Conservation (phyloP, 257 asterid genomes). For the Phtheirospermum japonicum region DNA sequence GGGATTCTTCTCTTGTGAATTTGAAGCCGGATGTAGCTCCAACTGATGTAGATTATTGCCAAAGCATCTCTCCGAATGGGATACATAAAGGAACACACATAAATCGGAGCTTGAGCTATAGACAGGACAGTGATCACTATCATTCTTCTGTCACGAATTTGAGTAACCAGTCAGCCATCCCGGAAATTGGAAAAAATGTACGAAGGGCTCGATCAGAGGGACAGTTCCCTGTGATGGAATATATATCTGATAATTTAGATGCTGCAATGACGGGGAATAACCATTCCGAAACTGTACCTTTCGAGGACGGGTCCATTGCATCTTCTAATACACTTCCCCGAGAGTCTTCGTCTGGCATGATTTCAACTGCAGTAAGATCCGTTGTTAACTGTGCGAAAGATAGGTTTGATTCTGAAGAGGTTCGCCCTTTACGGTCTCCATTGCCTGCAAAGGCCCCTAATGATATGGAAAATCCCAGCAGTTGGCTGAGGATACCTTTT, state of each 20-base stretch:
- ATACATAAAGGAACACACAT: conserved; percentile 33
- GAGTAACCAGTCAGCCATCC: conserved; percentile 32
- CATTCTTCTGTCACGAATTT: conserved; percentile 36
- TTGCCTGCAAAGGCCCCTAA: conserved; percentile 35
- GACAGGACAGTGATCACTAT: conserved; percentile 29
- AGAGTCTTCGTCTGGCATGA: conserved; percentile 33
- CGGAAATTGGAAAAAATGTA: conserved; percentile 40
- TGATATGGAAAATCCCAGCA: conserved; percentile 44
- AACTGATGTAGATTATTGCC: conserved; percentile 37
- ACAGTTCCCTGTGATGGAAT: conserved; percentile 44
- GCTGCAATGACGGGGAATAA: conserved; percentile 62
- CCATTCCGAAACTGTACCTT: conserved; percentile 28
- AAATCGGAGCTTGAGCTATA: conserved; percentile 32
- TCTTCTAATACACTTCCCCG: conserved; percentile 27
- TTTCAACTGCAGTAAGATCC: conserved; percentile 26
- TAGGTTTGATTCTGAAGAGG: conserved; percentile 28
- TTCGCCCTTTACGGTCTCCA: conserved; percentile 25
- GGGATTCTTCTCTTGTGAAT: conserved; percentile 57
- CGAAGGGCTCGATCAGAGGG: conserved; percentile 65
- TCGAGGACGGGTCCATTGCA: conserved; percentile 27
- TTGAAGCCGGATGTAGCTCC: conserved; percentile 38
- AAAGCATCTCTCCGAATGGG: conserved; percentile 35
- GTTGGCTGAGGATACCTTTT: conserved; percentile 49
- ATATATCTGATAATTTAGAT: conserved; percentile 53
- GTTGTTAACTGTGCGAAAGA: conserved; percentile 29